Base-by-base conservation (phyloP, 192 early-diverging fungal genomes). In the Entomortierella chlamydospora region DNA sequence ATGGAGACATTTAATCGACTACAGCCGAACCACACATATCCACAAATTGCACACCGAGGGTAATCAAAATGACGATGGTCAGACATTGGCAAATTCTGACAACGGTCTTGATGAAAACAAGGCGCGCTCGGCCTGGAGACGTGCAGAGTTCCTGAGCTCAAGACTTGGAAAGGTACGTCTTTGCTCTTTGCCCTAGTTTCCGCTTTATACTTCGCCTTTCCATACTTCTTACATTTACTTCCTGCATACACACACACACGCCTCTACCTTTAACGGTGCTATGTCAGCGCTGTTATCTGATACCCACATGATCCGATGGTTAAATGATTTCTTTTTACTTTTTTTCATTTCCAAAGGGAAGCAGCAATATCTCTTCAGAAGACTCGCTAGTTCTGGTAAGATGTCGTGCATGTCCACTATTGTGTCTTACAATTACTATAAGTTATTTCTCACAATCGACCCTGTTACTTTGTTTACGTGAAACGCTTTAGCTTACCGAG, bases 81-180 rank as follows among this genome's bases (percentile, higher is more conserved):
- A 53, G 15, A 23, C 50, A 51, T 17, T n/a, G 50, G 25, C 25
- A 10, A 54, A 6, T 2, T 23, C n/a, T 31, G 43, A 22, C 2
- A 18, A n/a, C 20, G 39, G 10, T 20, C 51, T 51, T 18, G 57
- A 47, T 63, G 73, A 57, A 9, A 58, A 22, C 53, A 76, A 30
- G 28, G 42, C 73, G 61, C 64, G 65, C 18, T 70, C 47, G 60
- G 74, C 67, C 30, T 78, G 74, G 74, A 61, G 74, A 29, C 28
- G 74, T 0, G 74, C 67, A 45, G 67, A 78, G 30, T 78, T 78
- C n/a, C 61, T 78, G 49, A 50, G 66, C 8, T 78, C 74, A 22
- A 41, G 67, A 49, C 61, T 78, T 9, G 74, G 67, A 41, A 69
- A 70, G 67, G 74, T 78, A 70, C n/a, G n/a, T n/a, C n/a, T n/a